Evolutionary conservation across 176 grass and related monocot species (phyloP).

Genomic region (Typha latifolia): DNA sequence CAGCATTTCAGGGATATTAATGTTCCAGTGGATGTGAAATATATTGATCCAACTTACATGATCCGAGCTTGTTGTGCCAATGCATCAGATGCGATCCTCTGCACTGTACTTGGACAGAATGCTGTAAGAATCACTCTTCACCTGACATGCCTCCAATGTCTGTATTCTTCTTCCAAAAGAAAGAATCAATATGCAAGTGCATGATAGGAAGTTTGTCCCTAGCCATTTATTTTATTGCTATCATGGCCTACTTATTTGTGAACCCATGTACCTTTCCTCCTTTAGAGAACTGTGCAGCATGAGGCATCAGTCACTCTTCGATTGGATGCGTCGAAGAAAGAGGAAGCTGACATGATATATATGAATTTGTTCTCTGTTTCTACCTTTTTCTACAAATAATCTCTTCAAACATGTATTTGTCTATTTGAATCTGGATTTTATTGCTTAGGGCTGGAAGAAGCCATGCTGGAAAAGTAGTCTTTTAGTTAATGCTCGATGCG

Average conservation of each 20-base stretch:
- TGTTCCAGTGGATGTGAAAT: constrained; percentile 83
- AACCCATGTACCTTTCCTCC: not conserved
- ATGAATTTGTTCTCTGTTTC: too few relatives aligned
- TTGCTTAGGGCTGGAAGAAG: too few relatives aligned
- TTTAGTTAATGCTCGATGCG: too few relatives aligned
- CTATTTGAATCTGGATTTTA: too few relatives aligned
- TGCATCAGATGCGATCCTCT: constrained; percentile 97
- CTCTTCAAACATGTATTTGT: too few relatives aligned
- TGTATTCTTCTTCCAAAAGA: constrained; percentile 2
- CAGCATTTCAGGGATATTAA: constrained; percentile 83
- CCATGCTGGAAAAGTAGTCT: too few relatives aligned
- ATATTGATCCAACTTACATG: constrained; percentile 98
- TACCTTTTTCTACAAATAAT: too few relatives aligned
- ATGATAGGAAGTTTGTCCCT: too few relatives aligned
- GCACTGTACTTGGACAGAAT: constrained; percentile 95
- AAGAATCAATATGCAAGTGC: not conserved
- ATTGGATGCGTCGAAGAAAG: too few relatives aligned
- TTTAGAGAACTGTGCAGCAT: constrained; percentile 5
- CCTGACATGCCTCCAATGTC: not conserved
- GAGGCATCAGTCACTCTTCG: too few relatives aligned
- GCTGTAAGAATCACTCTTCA: constrained; percentile 47
- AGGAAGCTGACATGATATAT: too few relatives aligned
- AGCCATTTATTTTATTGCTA: constrained; percentile 7
- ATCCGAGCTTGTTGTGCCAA: constrained; percentile 83
- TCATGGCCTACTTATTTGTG: too few relatives aligned